Percentiles rank a stretch among this genome's conserved stretches.
Conservation (phyloP, 129 eudicot genomes). For the Dittrichia graveolens region DNA sequence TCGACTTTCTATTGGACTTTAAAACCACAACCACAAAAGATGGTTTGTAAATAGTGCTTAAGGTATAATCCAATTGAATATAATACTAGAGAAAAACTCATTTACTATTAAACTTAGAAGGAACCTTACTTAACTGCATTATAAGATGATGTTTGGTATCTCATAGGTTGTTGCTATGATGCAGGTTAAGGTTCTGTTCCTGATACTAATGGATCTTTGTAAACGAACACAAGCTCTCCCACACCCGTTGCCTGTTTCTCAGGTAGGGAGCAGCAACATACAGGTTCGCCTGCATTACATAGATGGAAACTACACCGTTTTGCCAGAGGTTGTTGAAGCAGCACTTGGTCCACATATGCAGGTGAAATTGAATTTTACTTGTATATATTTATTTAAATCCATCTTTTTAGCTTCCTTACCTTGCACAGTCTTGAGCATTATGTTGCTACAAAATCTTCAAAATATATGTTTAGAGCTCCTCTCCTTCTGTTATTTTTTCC, state of each 20-base stretch:
- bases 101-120: not conserved
- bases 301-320: slow-evolving; percentile 95
- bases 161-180: slow-evolving; percentile 21
- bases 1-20: not conserved
- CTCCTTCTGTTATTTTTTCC: too few species aligned
- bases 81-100: not conserved
- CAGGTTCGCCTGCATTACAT: slow-evolving; percentile 96
- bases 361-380: slow-evolving; percentile 36
- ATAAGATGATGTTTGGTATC: not conserved
- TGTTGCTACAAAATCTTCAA: too few species aligned
- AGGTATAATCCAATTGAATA: not conserved
- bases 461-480: too few species aligned
- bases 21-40: not conserved
- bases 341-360: slow-evolving; percentile 99
- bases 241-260: slow-evolving; percentile 91
- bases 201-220: slow-evolving; percentile 95
- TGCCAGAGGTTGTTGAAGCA: slow-evolving; percentile 97
- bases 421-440: too few species aligned
- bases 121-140: not conserved
- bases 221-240: slow-evolving; percentile 76
- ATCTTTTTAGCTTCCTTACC: too few species aligned
- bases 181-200: slow-evolving; percentile 94
- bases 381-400: not conserved
- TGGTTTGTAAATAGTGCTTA: not conserved
- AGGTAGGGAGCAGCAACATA: slow-evolving; percentile 86